Evolutionary conservation across 257 asterid genomes (phyloP).

Genomic region (Penstemon davidsonii): DNA sequence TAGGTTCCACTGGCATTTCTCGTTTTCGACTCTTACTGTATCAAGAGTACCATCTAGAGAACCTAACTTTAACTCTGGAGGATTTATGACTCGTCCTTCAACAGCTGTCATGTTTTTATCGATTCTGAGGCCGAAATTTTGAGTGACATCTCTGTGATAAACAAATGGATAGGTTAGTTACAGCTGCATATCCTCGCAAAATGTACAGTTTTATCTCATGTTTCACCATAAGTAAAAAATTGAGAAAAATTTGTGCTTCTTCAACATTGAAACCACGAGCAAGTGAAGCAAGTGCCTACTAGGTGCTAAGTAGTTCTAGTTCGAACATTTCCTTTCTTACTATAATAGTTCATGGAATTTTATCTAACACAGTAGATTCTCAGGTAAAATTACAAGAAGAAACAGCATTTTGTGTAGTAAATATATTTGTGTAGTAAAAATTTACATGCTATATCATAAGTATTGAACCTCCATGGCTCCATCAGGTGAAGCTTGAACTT

Average conservation of each 20-base stretch:
- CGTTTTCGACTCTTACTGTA: conserved; percentile 45
- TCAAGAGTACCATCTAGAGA: conserved; percentile 29
- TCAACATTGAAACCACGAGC: neutral
- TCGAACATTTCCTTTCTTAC: neutral
- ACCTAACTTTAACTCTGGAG: conserved; percentile 60
- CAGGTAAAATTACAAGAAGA: neutral
- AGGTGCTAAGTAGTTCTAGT: conserved; percentile 1
- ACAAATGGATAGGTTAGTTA: conserved; percentile 10
- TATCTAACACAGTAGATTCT: neutral
- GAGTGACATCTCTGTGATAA: conserved; percentile 37
- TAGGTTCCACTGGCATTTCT: conserved; percentile 65
- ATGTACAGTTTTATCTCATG: neutral
- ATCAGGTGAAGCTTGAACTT: neutral
- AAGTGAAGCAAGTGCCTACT: conserved; percentile 1
- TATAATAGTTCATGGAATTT: neutral
- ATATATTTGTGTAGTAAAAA: neutral
- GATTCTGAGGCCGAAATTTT: conserved; percentile 49
- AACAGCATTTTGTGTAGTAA: neutral
- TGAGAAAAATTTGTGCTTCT: neutral
- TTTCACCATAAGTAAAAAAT: conserved; percentile 16
- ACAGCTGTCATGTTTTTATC: conserved; percentile 53
- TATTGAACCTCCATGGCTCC: neutral
- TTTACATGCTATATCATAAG: neutral
- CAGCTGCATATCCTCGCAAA: neutral
- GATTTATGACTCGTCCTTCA: conserved; percentile 55